Evolutionary conservation across 2,329 filamentous ascomycete genomes (phyloP), one percentile per base, ranked within the genome.

Genomic region (Neodidymelliopsis sp.): DNA sequence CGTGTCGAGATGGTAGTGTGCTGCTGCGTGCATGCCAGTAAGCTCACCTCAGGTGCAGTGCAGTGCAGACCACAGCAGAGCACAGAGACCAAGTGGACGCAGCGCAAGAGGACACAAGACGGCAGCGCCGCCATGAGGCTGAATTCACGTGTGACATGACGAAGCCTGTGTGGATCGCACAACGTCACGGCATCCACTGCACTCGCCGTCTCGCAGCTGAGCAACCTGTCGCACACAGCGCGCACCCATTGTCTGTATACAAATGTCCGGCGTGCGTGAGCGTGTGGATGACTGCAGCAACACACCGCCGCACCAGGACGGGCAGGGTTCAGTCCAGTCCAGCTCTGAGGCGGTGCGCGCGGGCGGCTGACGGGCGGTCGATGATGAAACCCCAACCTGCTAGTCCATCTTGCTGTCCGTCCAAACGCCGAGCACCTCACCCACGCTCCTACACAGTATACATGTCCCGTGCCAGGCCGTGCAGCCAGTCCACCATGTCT

Each of bases 371-470:
- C 53, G 48, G 57, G 22, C n/a, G n/a, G n/a, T 23, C 25, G 49
- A 57, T 31, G 58, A 58, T 60, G 60, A 63, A 61, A 62, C 59
- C 15, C 34, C n/a, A 12, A 24, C 10, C 13, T 12, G 4, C 27
- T 42, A 42, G 56, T 41, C 53, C 41, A 28, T 38, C 30, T 25
- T 27, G 29, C 13, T 29, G 23, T 41, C 35, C 12, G 39, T 43
- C 23, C 19, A 52, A 57, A 44, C 37, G 27, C 29, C 37, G 15
- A 41, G 19, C 38, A 25, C 38, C 12, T 20, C 27, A 13, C 16
- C 34, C 22, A 35, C 31, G 34, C 34, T 13, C 33, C 28, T 29
- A 8, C 34, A 22, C 19, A 15, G 12, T 18, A 24, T 19, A 30
- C n/a, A 29, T 29, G 7, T 12, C 9, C 13, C 4, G 4, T 9